These are phyloP conservation scores for Suillus cothurnatus DNA, from an alignment of 768 basidiomycete genomes.

Conservation along the genomic window DNA sequence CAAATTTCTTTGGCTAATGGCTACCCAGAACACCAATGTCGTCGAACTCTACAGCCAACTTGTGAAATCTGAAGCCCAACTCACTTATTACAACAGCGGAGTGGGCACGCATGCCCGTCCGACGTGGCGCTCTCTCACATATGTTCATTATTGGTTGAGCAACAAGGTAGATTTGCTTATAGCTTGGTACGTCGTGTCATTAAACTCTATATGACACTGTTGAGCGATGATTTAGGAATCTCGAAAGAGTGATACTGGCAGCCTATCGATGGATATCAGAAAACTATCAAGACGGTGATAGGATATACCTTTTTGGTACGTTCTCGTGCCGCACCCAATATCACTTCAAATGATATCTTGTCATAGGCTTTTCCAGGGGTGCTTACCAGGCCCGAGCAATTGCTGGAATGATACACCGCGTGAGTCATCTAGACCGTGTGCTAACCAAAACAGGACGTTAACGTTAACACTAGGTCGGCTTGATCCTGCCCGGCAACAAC, in stretches of 20 bases:
- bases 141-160: slow-evolving; percentile 22
- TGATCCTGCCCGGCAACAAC: slow-evolving; percentile 35
- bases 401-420: slow-evolving; percentile 40
- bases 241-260: slow-evolving; percentile 28
- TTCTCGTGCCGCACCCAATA: background rate
- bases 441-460: slow-evolving; percentile 1
- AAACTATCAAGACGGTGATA: slow-evolving; percentile 31
- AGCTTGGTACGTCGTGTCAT: slow-evolving; percentile 26
- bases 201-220: background rate
- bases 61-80: slow-evolving; percentile 22
- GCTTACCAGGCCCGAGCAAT: slow-evolving; percentile 43
- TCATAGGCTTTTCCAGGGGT: slow-evolving; percentile 43
- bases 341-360: background rate
- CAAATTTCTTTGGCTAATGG: background rate
- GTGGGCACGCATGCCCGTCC: slow-evolving; percentile 34
- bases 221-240: slow-evolving; percentile 25
- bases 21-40: slow-evolving; percentile 33
- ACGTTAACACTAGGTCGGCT: slow-evolving; percentile 31
- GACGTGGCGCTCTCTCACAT: slow-evolving; percentile 15
- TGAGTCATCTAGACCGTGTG: slow-evolving; percentile 11
- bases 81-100: slow-evolving; percentile 33
- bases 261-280: slow-evolving; percentile 38
- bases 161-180: slow-evolving; percentile 33
- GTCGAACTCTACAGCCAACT: slow-evolving; percentile 30
- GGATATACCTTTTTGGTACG: slow-evolving; percentile 42